A percentile compares a stretch with the other conserved stretches of the same genome.
phyloP scores from a whole-genome alignment of 148 eudicot genomes.

The Silene uniflora region DNA sequence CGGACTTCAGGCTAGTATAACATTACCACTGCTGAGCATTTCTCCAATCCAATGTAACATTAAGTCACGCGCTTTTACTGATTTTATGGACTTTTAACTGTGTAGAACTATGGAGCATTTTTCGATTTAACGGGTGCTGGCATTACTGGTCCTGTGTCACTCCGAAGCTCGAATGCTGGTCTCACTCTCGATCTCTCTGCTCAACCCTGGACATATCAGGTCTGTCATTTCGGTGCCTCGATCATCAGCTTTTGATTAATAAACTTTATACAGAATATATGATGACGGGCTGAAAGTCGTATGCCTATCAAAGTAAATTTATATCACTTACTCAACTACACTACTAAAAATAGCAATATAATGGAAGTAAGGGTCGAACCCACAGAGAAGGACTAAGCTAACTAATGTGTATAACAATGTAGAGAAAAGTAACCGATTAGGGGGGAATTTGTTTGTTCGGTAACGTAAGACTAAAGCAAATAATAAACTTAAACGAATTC shows the following conservation, averaged over 20 bases:
- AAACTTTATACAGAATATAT: too few relatives aligned
- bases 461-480: too few relatives aligned
- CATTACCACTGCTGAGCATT: not conserved
- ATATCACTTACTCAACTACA: too few relatives aligned
- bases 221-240: conserved; percentile 13
- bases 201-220: conserved; percentile 90
- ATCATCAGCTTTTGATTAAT: not conserved
- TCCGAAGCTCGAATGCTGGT: conserved; percentile 51
- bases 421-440: too few relatives aligned
- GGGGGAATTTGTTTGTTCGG: too few relatives aligned
- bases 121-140: conserved; percentile 72
- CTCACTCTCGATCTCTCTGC: conserved; percentile 59
- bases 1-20: conserved; percentile 67
- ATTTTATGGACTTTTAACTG: not conserved
- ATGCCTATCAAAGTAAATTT: too few relatives aligned
- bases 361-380: too few relatives aligned
- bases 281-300: too few relatives aligned
- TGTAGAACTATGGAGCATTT: conserved; percentile 85
- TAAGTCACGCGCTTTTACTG: not conserved
- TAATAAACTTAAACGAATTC: too few relatives aligned
- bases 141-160: conserved; percentile 66
- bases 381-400: too few relatives aligned
- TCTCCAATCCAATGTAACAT: not conserved
- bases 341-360: too few relatives aligned
- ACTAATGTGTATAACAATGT: too few relatives aligned